Evolutionary conservation across 1,284 basidiomycete species (phyloP), one percentile per base, ranked within the genome.

Genomic region (Ustanciosporium gigantosporum): DNA sequence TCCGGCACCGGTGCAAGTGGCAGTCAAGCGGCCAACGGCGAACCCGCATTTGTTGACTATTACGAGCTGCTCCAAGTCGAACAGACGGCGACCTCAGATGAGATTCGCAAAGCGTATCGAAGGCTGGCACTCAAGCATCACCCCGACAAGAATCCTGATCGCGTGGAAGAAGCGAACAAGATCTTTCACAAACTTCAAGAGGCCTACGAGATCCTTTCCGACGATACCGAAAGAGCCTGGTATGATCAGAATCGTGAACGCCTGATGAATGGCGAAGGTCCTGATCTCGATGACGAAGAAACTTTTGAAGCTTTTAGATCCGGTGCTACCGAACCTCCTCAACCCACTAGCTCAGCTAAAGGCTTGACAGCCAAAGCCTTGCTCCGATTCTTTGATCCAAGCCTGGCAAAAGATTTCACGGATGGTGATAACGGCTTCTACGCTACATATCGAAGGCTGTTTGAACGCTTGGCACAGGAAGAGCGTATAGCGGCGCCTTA

Each of bases 181-280:
- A 84, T 87, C 19, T 99, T 99, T 78, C 87, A 91, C 11, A 82
- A 85, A 36, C 80, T 98, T 14, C 93, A 96, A 71, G 90, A 93
- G 68, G 94, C 94, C 0, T 97, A 96, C 74, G 94, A 97, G 83
- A 92, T 75, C 15, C 70, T 76, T 2, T 68, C 58, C 1, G 74
- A 76, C 27, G 73, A 70, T 36, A 62, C 58, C 25, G 93, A 98
- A 83, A 83, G 94, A 58, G 92, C 94, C 32, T 98, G 93, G 90
- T 98, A 98, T 78, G 94, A 98, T 78, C 87, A 87, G n/a, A 93
- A 97, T 78, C 85, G 89, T 36, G 87, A 90, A 25, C 88, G 88
- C n/a, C 52, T 79, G 41, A 46, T 76, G 35, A 52, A 61, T n/a
- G 73, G 69, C 19, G 64, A 51, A 2, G 59, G 53, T 2, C 62